phyloP scores from a whole-genome alignment of 2,329 filamentous ascomycete genomes.

The Gnomoniopsis smithogilvyi region DNA sequence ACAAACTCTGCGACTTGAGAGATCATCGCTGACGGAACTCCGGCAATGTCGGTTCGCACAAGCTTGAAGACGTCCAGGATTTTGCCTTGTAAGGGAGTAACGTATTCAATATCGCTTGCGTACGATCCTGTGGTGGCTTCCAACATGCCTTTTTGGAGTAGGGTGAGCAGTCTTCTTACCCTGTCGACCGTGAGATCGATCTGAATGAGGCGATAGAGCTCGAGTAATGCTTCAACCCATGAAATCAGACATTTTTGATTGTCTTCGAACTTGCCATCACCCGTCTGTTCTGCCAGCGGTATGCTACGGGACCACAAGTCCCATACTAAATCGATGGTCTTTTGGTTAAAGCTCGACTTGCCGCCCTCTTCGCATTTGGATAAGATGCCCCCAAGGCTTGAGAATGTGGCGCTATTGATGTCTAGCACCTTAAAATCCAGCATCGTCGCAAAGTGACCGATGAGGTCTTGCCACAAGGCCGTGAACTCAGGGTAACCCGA shows the following conservation, averaged over 20 bases:
- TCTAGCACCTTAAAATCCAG: conserved; percentile 63
- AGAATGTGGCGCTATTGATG: conserved; percentile 69
- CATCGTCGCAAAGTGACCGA: conserved; percentile 64
- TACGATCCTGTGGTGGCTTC: conserved; percentile 67
- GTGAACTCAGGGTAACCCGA: conserved; percentile 65
- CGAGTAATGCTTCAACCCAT: conserved; percentile 73
- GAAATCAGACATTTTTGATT: conserved; percentile 83
- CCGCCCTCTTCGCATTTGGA: conserved; percentile 43
- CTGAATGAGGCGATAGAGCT: conserved; percentile 75
- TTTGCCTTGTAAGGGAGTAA: conserved; percentile 69
- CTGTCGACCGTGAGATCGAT: conserved; percentile 58
- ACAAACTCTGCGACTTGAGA: conserved; percentile 67
- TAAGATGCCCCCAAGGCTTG: conserved; percentile 63
- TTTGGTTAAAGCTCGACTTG: conserved; percentile 42
- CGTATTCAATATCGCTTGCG: conserved; percentile 67
- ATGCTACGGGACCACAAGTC: conserved; percentile 65
- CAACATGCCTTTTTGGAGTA: conserved; percentile 69
- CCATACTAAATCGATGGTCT: conserved; percentile 63
- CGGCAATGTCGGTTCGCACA: conserved; percentile 62
- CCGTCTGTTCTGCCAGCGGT: conserved; percentile 44
- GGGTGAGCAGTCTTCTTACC: conserved; percentile 64
- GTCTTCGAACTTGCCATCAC: conserved; percentile 47
- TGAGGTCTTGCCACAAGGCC: conserved; percentile 70
- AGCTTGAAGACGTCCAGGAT: conserved; percentile 66
- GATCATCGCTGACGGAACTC: conserved; percentile 66